Conservation (phyloP, 176 grass and related monocot species). For the Triticum dicoccoides region DNA sequence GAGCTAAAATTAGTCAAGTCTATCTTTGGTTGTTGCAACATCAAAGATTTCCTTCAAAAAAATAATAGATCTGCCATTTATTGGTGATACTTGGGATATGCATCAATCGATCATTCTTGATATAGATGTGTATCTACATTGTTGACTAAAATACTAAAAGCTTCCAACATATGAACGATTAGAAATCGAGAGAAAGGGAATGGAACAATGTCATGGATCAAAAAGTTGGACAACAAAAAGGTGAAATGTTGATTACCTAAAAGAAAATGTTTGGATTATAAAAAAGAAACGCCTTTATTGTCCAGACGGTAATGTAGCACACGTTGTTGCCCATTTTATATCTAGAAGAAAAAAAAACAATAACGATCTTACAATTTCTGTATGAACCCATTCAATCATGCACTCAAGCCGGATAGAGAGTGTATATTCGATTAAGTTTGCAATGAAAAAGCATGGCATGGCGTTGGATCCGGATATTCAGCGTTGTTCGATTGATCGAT, state of each 20-base stretch:
- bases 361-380: not conserved
- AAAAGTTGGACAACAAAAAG: not conserved
- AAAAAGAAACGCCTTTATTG: not conserved
- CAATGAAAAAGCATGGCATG: not conserved
- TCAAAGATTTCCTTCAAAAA: not conserved
- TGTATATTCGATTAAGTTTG: not conserved
- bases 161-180: not conserved
- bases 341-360: not conserved
- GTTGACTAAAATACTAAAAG: not conserved
- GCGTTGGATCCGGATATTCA: not conserved
- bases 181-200: not conserved
- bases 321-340: not conserved
- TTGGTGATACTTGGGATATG: conserved; percentile 3
- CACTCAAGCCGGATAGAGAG: not conserved
- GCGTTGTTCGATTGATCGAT: not conserved
- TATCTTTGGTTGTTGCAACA: not conserved
- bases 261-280: no score
- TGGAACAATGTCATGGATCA: not conserved
- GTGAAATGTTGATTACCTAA: not conserved
- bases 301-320: not conserved
- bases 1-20: not conserved
- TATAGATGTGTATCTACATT: not conserved
- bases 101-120: not conserved
- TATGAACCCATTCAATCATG: not conserved
- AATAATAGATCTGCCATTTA: not conserved